Evolutionary conservation across 2,329 filamentous ascomycete species (phyloP), one percentile per base, ranked within the genome.

Genomic region (Aspergillus novoparasiticus): DNA sequence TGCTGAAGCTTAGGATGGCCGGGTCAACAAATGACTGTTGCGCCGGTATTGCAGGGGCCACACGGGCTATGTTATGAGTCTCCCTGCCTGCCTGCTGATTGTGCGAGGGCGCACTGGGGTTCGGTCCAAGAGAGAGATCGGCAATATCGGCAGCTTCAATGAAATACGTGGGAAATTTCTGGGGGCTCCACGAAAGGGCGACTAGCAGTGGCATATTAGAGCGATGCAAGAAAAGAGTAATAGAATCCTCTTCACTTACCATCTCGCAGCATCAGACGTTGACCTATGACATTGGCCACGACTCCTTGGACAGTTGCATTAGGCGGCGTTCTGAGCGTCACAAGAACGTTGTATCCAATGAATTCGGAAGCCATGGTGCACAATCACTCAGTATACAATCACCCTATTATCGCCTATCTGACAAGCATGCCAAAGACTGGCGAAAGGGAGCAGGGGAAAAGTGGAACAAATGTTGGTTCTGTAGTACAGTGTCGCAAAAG

Each of bases 331-430:
- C 85, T 86, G 67, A 95, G 84, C 41, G 89, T 90, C 72, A 95
- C 89, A 64, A 88, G 81, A 79, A 95, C 92, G 64, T 89, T 88
- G 76, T 92, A 85, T 65, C 92, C 92, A 72, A 92, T 87, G 75
- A 94, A 93, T 73, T 88, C 84, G 64, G 84, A 83, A 56, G 89
- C 87, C 89, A 91, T 91, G 69, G 63, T 79, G 66, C 66, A n/a
- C 39, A 60, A 32, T 53, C n/a, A 54, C 8, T 12, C 26, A 36
- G 34, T 55, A 48, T 28, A 45, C n/a, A 48, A 19, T 50, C 34
- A 58, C 48, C 34, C 12, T 23, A 23, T 23, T 28, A 30, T 21
- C 55, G 65, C 50, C 34, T 39, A 41, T 53, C 45, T 48, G 28
- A 45, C 26, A 32, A 60, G 23, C 64, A 68, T 64, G 48, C 56